Percentiles rank a stretch among this genome's conserved stretches.
Conservation (phyloP, 2,329 filamentous ascomycete genomes). For the Cladophialophora chaetospira region DNA sequence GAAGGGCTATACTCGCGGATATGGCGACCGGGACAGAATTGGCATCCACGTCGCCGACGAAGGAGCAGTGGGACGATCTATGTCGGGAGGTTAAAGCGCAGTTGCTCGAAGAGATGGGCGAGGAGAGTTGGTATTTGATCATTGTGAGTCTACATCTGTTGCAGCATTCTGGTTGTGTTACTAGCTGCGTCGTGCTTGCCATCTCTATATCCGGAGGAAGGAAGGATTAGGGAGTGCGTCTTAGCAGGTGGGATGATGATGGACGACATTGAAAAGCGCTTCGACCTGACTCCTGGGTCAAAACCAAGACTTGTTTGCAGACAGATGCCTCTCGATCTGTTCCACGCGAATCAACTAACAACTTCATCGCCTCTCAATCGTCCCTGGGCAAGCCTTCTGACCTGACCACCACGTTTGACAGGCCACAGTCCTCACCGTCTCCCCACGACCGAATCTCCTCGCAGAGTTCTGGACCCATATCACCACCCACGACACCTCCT, state of each 20-base stretch:
- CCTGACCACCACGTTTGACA: conserved; percentile 3
- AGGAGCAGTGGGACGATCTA: conserved; percentile 32
- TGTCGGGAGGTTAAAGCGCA: conserved; percentile 32
- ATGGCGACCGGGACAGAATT: background rate
- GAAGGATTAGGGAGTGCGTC: no score
- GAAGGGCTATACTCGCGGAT: background rate
- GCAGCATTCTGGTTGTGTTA: conserved; percentile 34
- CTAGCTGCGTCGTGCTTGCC: conserved; percentile 29
- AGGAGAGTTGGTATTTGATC: conserved; percentile 58
- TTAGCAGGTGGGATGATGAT: no score
- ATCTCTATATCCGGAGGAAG: no score
- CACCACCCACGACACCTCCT: conserved; percentile 22
- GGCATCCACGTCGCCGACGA: conserved; percentile 9
- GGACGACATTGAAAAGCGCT: no score
- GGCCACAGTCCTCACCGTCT: conserved; percentile 36
- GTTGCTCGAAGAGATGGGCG: conserved; percentile 56
- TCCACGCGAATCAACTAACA: no score
- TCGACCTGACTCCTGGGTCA: no score
- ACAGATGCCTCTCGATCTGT: no score
- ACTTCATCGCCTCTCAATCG: no score
- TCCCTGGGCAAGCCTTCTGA: no score
- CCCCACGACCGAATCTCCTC: conserved; percentile 33
- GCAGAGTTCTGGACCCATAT: conserved; percentile 36
- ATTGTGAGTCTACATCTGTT: conserved; percentile 42
- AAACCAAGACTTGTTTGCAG: no score